Percentiles rank a stretch among this genome's conserved stretches.
phyloP scores from a whole-genome alignment of 1,284 basidiomycete species.

The Marasmius fiardii region DNA sequence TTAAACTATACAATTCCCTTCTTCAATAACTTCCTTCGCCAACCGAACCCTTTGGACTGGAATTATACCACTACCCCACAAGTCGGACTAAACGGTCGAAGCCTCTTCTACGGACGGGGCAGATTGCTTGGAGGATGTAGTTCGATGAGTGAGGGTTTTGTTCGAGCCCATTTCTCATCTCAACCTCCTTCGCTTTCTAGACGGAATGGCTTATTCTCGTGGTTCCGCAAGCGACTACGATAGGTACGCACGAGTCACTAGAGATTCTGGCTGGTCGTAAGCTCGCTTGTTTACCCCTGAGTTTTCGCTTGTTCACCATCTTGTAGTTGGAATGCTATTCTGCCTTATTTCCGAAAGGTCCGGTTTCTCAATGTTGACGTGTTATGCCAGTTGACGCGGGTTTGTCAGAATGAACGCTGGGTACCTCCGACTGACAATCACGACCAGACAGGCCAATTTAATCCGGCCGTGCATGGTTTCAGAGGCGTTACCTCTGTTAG shows the following conservation, averaged over 20 bases:
- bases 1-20: background rate
- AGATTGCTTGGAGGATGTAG: background rate
- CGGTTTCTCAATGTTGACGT: too few relatives aligned
- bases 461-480: conserved; percentile 15
- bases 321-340: conserved; percentile 16
- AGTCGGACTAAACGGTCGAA: background rate
- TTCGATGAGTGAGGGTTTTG: background rate
- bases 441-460: too few relatives aligned
- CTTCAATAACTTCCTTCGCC: background rate
- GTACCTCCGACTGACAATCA: conserved; percentile 10
- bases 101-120: background rate
- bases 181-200: background rate
- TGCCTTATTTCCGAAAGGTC: conserved; percentile 22
- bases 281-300: background rate
- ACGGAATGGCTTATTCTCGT: conserved; percentile 18
- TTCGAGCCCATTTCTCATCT: too few relatives aligned
- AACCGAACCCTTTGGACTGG: background rate
- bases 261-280: conserved; percentile 20
- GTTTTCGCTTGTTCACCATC: background rate
- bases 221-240: conserved; percentile 19
- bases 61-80: background rate
- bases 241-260: conserved; percentile 15
- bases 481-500: conserved; percentile 15
- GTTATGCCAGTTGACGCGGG: background rate
- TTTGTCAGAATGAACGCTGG: conserved; percentile 17